Conservation (phyloP, 2,329 filamentous ascomycete species). For the Alternaria hordeiaustralica region DNA sequence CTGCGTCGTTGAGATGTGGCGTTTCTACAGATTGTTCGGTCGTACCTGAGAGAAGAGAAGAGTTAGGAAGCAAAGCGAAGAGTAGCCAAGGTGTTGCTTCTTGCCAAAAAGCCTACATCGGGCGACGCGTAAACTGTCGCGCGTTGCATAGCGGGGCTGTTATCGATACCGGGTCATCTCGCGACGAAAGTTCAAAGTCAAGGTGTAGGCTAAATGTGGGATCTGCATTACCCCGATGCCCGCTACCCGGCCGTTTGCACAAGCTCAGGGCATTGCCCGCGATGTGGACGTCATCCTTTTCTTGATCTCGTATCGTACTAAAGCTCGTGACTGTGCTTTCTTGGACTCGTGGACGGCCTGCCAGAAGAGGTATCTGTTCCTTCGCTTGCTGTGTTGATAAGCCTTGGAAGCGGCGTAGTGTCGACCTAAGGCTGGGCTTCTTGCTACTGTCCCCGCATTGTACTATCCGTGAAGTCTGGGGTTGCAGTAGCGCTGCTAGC, state of each 20-base stretch:
- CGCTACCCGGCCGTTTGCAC: conserved; percentile 13
- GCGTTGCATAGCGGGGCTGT: conserved; percentile 9
- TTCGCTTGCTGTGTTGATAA: background rate
- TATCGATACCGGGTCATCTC: conserved; percentile 32
- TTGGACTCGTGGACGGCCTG: background rate
- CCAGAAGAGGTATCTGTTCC: conserved; percentile 3
- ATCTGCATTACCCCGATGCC: conserved; percentile 38
- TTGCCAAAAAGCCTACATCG: background rate
- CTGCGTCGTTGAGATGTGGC: background rate
- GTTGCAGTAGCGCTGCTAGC: background rate
- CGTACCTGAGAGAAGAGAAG: background rate
- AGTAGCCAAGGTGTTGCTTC: conserved; percentile 1
- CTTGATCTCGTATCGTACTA: background rate
- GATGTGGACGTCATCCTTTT: background rate
- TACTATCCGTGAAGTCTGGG: background rate
- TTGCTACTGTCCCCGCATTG: background rate
- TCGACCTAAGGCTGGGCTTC: background rate
- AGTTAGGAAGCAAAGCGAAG: background rate
- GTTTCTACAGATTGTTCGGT: background rate
- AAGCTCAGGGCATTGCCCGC: conserved; percentile 7
- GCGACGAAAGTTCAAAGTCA: conserved; percentile 8
- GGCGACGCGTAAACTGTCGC: conserved; percentile 3
- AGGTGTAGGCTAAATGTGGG: conserved; percentile 21
- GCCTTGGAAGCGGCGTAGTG: background rate
- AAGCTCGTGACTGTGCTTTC: background rate